Evolutionary conservation across 1,284 basidiomycete genomes (phyloP), one percentile per base, ranked within the genome.

Genomic region (Ustilago shanxiensis): DNA sequence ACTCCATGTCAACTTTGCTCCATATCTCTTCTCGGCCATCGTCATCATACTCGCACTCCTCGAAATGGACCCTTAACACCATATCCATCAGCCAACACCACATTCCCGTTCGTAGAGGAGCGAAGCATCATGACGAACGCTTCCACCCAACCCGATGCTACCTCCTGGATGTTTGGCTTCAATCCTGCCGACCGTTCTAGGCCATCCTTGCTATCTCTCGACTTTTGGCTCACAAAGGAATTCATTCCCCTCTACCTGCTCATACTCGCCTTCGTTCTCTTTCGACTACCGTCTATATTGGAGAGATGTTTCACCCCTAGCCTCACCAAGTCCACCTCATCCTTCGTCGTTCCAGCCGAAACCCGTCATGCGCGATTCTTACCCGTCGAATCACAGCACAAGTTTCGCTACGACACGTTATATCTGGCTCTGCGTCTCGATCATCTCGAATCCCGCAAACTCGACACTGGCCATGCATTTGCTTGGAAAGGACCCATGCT

Each of bases 361-460:
- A 77, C 80, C 0, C 88, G 88, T 0, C 91, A 92, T 82, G 87
- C 89, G 1, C 88, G 91, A 26, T 86, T 90, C 50, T 87, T 92
- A 3, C 92, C 91, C 1, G 62, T 69, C 16, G 78, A 87, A 4
- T 88, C 91, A 0, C 75, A 86, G 3, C 90, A 92, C 82, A 86
- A 88, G 0, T 92, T 92, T 84, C 88, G 88, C 10, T 93, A 93
- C 82, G 89, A 90, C 0, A 90, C 91, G 0, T 86, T 92, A 28
- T 90, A 89, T 35, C 79, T 92, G 16, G 88, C 91, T 11, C 82
- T 92, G 33, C 90, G 91, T 3, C 85, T 93, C 14, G 87, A 89
- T 60, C 88, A 88, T 0, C 86, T 93, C 10, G 91, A 92, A 79
- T 64, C 76, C 1, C 86, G 87, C 22, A 50, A 69, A 2, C 86